A percentile compares a stretch with the other conserved stretches of the same genome.
These are phyloP conservation scores for Phyllostachys edulis DNA, from an alignment of 176 grass and related monocot genomes.

Conservation along the genomic window DNA sequence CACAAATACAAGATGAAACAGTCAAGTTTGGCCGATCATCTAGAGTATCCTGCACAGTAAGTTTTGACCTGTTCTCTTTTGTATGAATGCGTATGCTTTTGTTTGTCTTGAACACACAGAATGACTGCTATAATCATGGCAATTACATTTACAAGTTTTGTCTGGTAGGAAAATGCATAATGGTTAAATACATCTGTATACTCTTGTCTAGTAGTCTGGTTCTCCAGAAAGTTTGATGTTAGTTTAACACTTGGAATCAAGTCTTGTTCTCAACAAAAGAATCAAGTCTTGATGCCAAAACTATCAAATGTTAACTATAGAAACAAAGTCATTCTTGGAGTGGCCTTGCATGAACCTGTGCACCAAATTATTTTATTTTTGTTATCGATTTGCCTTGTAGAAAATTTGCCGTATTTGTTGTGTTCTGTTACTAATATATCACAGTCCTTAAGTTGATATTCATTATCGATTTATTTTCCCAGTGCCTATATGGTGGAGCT, in stretches of 20 bases:
- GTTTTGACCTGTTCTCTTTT: conserved; percentile 35
- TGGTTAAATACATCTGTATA: neutral
- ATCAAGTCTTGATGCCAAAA: neutral
- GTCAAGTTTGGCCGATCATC: conserved; percentile 94
- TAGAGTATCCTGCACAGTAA: conserved; percentile 87
- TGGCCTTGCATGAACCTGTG: neutral
- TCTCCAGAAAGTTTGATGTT: conserved; percentile 12
- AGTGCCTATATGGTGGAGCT: conserved; percentile 98
- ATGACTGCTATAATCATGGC: neutral
- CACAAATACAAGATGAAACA: conserved; percentile 97
- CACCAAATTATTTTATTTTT: neutral
- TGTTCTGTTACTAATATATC: conserved; percentile 3
- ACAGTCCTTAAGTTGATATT: conserved; percentile 4
- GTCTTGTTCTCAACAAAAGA: neutral
- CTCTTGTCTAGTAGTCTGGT: neutral
- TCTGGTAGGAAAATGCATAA: conserved; percentile 12
- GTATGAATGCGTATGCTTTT: neutral
- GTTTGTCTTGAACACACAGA: neutral
- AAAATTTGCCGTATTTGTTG: conserved; percentile 14
- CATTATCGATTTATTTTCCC: neutral
- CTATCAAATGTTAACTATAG: neutral
- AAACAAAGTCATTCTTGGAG: neutral
- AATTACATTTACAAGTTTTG: neutral
- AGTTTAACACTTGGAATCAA: neutral
- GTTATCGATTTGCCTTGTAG: neutral